These are phyloP conservation scores for Yamadazyma diospyri DNA, from an alignment of 1,139 yeast species.

Conservation along the genomic window DNA sequence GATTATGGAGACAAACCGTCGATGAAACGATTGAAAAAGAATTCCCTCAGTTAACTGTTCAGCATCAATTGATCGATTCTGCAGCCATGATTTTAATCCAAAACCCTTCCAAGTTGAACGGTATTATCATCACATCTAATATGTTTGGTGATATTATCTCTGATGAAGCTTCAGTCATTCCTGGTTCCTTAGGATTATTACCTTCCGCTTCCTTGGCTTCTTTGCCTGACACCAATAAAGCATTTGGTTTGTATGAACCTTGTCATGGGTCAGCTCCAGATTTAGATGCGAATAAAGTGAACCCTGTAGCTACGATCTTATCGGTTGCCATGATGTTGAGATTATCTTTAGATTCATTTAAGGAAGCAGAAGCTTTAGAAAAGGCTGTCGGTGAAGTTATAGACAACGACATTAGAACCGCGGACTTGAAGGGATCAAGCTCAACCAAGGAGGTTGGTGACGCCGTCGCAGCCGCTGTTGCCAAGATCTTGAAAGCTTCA, in stretches of 20 bases:
- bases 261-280: constrained; percentile 99
- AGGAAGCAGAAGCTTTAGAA: constrained; percentile 88
- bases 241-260: constrained; percentile 96
- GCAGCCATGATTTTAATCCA: constrained; percentile 97
- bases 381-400: constrained; percentile 80
- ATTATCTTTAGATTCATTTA: constrained; percentile 73
- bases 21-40: constrained; percentile 79
- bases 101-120: constrained; percentile 85
- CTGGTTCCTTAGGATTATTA: constrained; percentile 91
- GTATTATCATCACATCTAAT: constrained; percentile 86
- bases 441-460: constrained; percentile 90
- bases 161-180: constrained; percentile 96
- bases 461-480: constrained; percentile 75
- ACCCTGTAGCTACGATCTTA: constrained; percentile 91
- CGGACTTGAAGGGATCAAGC: constrained; percentile 78
- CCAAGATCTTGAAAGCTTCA: constrained; percentile 41
- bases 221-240: constrained; percentile 87
- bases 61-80: constrained; percentile 95
- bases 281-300: constrained; percentile 79
- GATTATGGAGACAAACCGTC: constrained; percentile 94
- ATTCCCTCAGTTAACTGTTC: constrained; percentile 80
- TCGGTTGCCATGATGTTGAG: constrained; percentile 98
- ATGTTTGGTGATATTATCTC: constrained; percentile 98
- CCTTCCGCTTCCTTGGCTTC: constrained; percentile 97
- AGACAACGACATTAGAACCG: constrained; percentile 84